Conservation (phyloP, 441 rosid species). For the Isatis lusitanica region DNA sequence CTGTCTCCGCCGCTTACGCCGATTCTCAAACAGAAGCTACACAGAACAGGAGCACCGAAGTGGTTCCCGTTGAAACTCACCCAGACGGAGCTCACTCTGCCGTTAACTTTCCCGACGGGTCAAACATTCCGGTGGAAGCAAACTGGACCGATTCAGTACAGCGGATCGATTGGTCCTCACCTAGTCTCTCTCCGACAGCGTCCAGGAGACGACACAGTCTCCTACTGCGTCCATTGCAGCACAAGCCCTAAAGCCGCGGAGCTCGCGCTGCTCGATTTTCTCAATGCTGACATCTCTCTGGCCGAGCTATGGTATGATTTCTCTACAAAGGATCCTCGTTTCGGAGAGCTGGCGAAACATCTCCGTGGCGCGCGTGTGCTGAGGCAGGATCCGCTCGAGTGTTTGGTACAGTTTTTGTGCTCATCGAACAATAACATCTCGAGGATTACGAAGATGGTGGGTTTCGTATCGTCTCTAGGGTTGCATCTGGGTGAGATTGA, state of each 20-base stretch:
- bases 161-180: conserved; percentile 80
- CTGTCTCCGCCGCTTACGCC: conserved; percentile 40
- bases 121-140: conserved; percentile 97
- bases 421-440: conserved; percentile 85
- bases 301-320: conserved; percentile 66
- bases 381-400: conserved; percentile 89
- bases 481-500: conserved; percentile 59
- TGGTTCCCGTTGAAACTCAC: conserved; percentile 63
- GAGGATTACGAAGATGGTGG: conserved; percentile 93
- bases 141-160: conserved; percentile 68
- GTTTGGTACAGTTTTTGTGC: conserved; percentile 80
- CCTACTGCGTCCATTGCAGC: conserved; percentile 55
- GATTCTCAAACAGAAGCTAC: conserved; percentile 43
- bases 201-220: conserved; percentile 47
- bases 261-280: conserved; percentile 72
- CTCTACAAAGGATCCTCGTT: conserved; percentile 62
- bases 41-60: conserved; percentile 26
- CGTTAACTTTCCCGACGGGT: conserved; percentile 93
- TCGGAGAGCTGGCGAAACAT: conserved; percentile 57
- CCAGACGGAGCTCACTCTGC: conserved; percentile 63
- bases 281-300: conserved; percentile 58
- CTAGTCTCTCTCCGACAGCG: conserved; percentile 74
- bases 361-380: conserved; percentile 83
- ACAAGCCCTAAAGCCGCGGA: conserved; percentile 51
- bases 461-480: conserved; percentile 66